Percentiles rank a stretch among this genome's conserved stretches.
Conservation (phyloP, 306 rosid genomes). For the Boehmeria nivea region DNA sequence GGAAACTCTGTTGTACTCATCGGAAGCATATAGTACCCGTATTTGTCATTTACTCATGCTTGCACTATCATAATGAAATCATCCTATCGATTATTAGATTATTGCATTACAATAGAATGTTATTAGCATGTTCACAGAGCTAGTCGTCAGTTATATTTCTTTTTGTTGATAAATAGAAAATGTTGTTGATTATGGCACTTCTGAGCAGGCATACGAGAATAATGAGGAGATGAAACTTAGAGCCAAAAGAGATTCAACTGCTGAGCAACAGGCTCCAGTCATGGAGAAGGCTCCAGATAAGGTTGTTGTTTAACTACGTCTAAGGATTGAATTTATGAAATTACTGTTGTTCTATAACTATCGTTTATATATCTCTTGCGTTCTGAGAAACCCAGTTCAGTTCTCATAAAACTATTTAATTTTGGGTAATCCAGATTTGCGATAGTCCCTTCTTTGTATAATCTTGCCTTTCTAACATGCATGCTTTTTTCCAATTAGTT, state of each 20-base stretch:
- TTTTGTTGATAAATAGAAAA: conserved; percentile 6
- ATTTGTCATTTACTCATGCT: too few species aligned
- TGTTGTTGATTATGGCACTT: conserved; percentile 23
- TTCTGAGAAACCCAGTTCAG: neutral
- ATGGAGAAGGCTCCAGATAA: conserved; percentile 67
- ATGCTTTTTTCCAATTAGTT: too few species aligned
- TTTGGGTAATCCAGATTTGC: too few species aligned
- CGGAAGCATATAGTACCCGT: too few species aligned
- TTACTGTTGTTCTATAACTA: neutral
- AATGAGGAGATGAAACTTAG: conserved; percentile 72
- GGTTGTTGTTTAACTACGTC: conserved; percentile 38
- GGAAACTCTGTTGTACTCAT: too few species aligned
- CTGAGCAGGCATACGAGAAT: conserved; percentile 56
- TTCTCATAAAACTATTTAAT: neutral
- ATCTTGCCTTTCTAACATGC: too few species aligned
- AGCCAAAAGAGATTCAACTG: conserved; percentile 65
- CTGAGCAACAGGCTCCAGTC: conserved; percentile 40
- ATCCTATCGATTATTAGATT: neutral
- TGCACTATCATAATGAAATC: too few species aligned
- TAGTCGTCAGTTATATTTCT: conserved; percentile 15
- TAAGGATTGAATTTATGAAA: neutral
- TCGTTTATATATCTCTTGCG: neutral
- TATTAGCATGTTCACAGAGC: neutral
- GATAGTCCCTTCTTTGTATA: too few species aligned
- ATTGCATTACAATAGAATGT: neutral